A percentile compares a stretch with the other conserved stretches of the same genome.
Conservation (phyloP, 2,329 filamentous ascomycete genomes). For the Verticillium tricorpus region DNA sequence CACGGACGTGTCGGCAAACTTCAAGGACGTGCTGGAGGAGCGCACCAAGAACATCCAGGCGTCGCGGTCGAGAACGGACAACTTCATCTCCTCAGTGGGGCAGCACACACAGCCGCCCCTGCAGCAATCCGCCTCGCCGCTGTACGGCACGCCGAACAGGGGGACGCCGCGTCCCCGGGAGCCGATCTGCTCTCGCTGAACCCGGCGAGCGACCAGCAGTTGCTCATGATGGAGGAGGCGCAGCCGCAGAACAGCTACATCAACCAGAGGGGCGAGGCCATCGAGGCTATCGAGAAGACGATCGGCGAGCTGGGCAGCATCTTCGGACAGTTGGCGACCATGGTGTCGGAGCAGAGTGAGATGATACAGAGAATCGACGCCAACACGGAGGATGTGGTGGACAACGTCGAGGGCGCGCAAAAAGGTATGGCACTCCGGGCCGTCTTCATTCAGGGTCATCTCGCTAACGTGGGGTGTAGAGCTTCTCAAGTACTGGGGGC, state of each 20-base stretch:
- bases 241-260: constrained; percentile 85
- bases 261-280: constrained; percentile 88
- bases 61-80: constrained; percentile 85
- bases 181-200: constrained; percentile 80
- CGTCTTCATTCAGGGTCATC: too few species aligned
- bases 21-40: constrained; percentile 95
- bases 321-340: constrained; percentile 89
- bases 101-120: constrained; percentile 64
- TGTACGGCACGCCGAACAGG: constrained; percentile 75
- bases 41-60: constrained; percentile 98
- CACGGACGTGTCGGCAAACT: constrained; percentile 83
- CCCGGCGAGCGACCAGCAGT: constrained; percentile 78
- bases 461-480: constrained; percentile 38
- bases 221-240: constrained; percentile 91
- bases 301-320: constrained; percentile 87
- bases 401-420: constrained; percentile 97
- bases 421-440: constrained; percentile 30
- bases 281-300: constrained; percentile 93
- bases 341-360: constrained; percentile 96
- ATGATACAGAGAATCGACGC: constrained; percentile 97
- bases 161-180: constrained; percentile 60
- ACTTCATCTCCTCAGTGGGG: constrained; percentile 89
- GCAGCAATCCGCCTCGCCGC: constrained; percentile 73
- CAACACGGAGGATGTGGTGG: constrained; percentile 95
- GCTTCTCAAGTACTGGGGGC: constrained; percentile 92